phyloP scores from a whole-genome alignment of 2,329 filamentous ascomycete species.

The Drechslerella dactyloides region DNA sequence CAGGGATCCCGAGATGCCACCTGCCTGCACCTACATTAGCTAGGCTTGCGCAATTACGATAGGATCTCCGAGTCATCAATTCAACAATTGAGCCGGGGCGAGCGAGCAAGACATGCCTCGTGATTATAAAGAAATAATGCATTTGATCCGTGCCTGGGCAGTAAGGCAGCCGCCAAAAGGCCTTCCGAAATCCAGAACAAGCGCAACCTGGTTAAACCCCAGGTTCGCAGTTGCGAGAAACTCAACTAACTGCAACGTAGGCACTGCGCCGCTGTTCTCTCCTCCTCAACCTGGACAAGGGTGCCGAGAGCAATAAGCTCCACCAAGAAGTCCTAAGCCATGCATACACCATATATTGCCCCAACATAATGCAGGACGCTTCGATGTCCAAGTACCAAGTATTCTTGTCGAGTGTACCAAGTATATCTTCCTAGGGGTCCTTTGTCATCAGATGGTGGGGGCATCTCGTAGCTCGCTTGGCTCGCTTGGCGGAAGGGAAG shows the following conservation, averaged over 20 bases:
- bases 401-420: too few species aligned
- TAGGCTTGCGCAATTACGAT: neutral
- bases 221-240: neutral
- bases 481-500: constrained; percentile 46
- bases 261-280: neutral
- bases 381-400: too few species aligned
- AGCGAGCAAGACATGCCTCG: neutral
- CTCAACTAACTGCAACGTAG: neutral
- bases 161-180: neutral
- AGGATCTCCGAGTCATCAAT: neutral
- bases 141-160: neutral
- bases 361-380: too few species aligned
- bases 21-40: neutral
- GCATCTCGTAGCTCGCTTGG: constrained; percentile 5
- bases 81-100: neutral
- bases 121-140: neutral
- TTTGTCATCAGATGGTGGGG: neutral
- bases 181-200: neutral
- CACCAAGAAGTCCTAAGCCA: constrained; percentile 8
- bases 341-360: too few species aligned
- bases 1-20: neutral
- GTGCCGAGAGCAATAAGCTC: constrained; percentile 22
- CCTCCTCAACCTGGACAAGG: constrained; percentile 5
- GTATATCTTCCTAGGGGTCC: too few species aligned
- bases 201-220: neutral